Base-by-base conservation (phyloP, 805 yeast species). In the Komagataella mondaviorum region DNA sequence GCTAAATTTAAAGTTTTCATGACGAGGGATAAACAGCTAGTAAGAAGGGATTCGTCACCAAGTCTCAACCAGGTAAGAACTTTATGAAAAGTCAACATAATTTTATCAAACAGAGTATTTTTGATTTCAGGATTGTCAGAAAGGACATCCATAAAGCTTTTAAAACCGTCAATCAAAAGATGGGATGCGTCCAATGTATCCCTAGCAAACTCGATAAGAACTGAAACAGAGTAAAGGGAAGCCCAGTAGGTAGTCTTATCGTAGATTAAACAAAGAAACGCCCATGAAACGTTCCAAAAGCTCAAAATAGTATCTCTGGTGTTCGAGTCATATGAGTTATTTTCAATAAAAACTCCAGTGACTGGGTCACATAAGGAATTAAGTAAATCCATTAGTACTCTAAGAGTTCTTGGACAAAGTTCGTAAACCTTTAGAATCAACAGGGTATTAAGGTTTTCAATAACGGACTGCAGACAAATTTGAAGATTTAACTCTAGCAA, bases 171-270 rank as follows among this genome's bases (percentile, higher is more conserved):
- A n/a, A 90, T 62, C 39, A 90, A 67, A 1, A 73, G 64, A 54
- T 83, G 81, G 53, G 95, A 83, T 36, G 87, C 71, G 57, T 90
- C 96, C 49, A 91, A 71, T 0, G 88, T 82, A 60, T 88, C 96
- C 62, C 95, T 77, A 2, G 96, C 86, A 57, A 88, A 90, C 52
- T 89, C 95, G 18, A 83, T 76, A 57, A 88, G 70, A 49, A 75
- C 76, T 0, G 72, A 70, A 18, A 76, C 70, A 24, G 77, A 76
- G 57, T 80, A 83, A 44, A 68, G 65, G 1, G 73, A 65, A 0
- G 96, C 88, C 99, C 99, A 91, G 3, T 63, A 63, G 12, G 85
- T 67, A 1, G 95, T 87, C 51, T 77, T 75, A 46, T 71, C 70
- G 56, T 85, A 87, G 2, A 88, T 77, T 71, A 81, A 74, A 47